Evolutionary conservation across 2,329 filamentous ascomycete species (phyloP).

Genomic region (Mariannaea elegans): DNA sequence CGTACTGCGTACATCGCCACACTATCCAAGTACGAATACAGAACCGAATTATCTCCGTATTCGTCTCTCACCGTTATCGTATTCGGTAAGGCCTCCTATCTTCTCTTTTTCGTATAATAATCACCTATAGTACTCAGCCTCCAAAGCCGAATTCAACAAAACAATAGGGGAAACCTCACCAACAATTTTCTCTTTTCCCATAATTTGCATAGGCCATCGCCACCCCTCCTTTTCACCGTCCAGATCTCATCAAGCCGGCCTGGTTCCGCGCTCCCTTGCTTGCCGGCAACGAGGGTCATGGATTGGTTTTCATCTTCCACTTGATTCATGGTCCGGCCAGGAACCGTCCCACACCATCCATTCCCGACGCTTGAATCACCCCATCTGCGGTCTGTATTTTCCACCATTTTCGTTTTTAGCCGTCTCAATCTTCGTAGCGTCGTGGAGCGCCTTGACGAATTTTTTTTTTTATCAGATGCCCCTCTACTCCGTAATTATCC

Average conservation of each 20-base stretch:
- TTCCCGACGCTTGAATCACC: slow-evolving; percentile 2
- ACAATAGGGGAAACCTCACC: neutral
- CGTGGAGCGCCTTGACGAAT: slow-evolving; percentile 8
- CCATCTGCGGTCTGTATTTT: slow-evolving; percentile 24
- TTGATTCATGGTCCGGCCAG: slow-evolving; percentile 11
- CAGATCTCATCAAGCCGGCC: slow-evolving; percentile 5
- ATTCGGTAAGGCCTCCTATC: slow-evolving; percentile 4
- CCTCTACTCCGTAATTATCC: too few relatives aligned
- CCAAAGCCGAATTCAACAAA: neutral
- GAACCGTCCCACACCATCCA: slow-evolving; percentile 26
- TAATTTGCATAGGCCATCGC: neutral
- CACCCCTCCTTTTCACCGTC: neutral
- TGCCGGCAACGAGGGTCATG: slow-evolving; percentile 15
- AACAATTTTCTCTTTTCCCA: neutral
- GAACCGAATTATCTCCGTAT: slow-evolving; percentile 8
- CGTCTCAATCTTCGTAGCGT: neutral
- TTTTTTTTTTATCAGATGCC: slow-evolving; percentile 22
- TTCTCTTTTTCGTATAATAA: neutral
- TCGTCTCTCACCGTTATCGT: slow-evolving; percentile 9
- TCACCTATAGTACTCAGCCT: neutral
- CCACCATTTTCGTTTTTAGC: slow-evolving; percentile 5
- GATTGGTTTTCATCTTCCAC: neutral
- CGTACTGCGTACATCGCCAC: neutral
- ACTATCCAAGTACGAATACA: neutral
- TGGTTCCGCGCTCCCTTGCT: slow-evolving; percentile 28